Evolutionary conservation across 805 yeast species (phyloP).

Genomic region (Yamadazyma paraphyllophila): DNA sequence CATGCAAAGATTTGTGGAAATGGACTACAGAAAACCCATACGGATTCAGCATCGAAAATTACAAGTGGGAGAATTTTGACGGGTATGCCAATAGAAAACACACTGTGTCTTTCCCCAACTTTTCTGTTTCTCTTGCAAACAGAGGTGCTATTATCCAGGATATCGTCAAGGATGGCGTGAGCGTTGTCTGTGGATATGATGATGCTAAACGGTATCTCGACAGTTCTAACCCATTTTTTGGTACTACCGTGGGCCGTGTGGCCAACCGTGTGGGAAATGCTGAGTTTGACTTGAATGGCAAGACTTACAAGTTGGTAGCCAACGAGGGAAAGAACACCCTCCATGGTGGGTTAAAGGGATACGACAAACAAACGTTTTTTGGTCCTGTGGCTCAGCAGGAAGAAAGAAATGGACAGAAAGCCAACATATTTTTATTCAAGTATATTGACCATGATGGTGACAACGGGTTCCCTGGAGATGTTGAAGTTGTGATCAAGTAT

Average conservation of each 20-base stretch:
- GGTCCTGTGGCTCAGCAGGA: conserved; percentile 51
- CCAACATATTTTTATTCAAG: conserved; percentile 30
- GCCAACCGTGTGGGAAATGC: conserved; percentile 59
- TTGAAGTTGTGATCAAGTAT: conserved; percentile 47
- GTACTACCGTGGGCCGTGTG: conserved; percentile 64
- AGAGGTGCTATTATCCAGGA: conserved; percentile 52
- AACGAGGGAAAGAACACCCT: conserved; percentile 44
- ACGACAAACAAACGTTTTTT: conserved; percentile 47
- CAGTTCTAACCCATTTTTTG: conserved; percentile 50
- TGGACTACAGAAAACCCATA: conserved; percentile 71
- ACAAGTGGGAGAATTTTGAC: conserved; percentile 31
- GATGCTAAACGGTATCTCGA: conserved; percentile 28
- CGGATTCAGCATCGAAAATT: conserved; percentile 47
- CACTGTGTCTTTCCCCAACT: conserved; percentile 26
- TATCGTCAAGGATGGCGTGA: conserved; percentile 36
- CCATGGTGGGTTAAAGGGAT: conserved; percentile 57
- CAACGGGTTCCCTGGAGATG: conserved; percentile 62
- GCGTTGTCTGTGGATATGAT: conserved; percentile 40
- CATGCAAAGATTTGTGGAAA: conserved; percentile 73
- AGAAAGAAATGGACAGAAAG: conserved; percentile 25
- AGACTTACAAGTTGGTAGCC: conserved; percentile 37
- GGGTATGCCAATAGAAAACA: conserved; percentile 35
- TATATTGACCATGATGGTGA: conserved; percentile 46
- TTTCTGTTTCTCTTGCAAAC: conserved; percentile 44
- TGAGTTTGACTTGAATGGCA: conserved; percentile 38